Evolutionary conservation across 2,329 filamentous ascomycete species (phyloP).

Genomic region (Akanthomyces lecanii): DNA sequence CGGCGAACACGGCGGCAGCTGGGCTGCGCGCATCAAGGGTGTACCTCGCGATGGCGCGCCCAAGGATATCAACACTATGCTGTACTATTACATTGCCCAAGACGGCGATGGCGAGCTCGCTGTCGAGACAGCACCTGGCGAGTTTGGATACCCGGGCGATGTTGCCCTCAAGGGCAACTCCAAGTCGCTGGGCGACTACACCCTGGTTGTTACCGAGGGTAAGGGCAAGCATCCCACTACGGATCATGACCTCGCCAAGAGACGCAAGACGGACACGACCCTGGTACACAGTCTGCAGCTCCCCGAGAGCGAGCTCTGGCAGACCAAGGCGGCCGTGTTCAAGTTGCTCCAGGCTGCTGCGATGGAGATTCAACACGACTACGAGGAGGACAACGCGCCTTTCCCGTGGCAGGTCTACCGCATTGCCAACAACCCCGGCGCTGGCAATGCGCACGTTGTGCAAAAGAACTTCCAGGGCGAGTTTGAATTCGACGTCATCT

Average conservation of each 20-base stretch:
- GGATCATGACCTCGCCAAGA: conserved; percentile 61
- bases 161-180: conserved; percentile 70
- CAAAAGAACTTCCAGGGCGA: conserved; percentile 87
- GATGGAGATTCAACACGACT: conserved; percentile 45
- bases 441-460: conserved; percentile 79
- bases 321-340: conserved; percentile 64
- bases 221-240: conserved; percentile 56
- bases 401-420: conserved; percentile 84
- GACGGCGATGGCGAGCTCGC: conserved; percentile 68
- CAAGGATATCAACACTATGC: conserved; percentile 64
- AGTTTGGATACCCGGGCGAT: conserved; percentile 51
- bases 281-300: conserved; percentile 68
- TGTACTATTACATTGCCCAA: conserved; percentile 78
- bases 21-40: conserved; percentile 86
- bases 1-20: conserved; percentile 80
- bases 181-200: conserved; percentile 71
- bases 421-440: conserved; percentile 61
- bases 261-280: conserved; percentile 71
- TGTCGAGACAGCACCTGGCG: conserved; percentile 49
- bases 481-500: conserved; percentile 92
- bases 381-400: conserved; percentile 62
- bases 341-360: conserved; percentile 50
- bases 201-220: conserved; percentile 71
- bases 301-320: conserved; percentile 71
- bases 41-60: conserved; percentile 66